phyloP scores from a whole-genome alignment of 176 grass and related monocot genomes.

The Ampelocalamus luodianensis region DNA sequence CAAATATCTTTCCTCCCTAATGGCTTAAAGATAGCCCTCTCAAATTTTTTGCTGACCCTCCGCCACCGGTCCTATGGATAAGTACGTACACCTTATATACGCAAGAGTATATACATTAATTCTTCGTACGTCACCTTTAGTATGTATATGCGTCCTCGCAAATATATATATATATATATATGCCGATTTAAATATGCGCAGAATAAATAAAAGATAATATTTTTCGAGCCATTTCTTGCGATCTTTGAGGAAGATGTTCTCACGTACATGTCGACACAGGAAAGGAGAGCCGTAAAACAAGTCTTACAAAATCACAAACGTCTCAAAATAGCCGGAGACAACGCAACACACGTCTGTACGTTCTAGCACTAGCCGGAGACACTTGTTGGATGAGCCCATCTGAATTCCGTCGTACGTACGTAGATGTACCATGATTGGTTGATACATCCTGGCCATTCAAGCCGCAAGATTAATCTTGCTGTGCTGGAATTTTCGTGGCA shows the following conservation, averaged over 20 bases:
- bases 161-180: background rate
- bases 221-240: background rate
- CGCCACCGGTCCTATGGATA: background rate
- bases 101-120: background rate
- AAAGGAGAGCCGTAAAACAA: constrained; percentile 45
- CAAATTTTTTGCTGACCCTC: no score
- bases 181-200: background rate
- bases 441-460: constrained; percentile 26
- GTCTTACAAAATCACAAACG: constrained; percentile 26
- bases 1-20: no score
- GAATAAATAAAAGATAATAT: background rate
- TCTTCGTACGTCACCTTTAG: background rate
- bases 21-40: no score
- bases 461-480: background rate
- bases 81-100: background rate
- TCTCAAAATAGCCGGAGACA: constrained; percentile 30
- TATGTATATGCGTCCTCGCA: no score
- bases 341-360: constrained; percentile 35
- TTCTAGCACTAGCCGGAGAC: constrained; percentile 34
- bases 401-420: constrained; percentile 24
- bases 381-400: constrained; percentile 40
- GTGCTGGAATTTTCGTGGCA: constrained; percentile 43
- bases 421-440: constrained; percentile 35
- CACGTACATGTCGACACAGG: background rate
- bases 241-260: constrained; percentile 17